Base-by-base conservation (phyloP, 371 early-diverging fungal species). In the Nematocida parisii region DNA sequence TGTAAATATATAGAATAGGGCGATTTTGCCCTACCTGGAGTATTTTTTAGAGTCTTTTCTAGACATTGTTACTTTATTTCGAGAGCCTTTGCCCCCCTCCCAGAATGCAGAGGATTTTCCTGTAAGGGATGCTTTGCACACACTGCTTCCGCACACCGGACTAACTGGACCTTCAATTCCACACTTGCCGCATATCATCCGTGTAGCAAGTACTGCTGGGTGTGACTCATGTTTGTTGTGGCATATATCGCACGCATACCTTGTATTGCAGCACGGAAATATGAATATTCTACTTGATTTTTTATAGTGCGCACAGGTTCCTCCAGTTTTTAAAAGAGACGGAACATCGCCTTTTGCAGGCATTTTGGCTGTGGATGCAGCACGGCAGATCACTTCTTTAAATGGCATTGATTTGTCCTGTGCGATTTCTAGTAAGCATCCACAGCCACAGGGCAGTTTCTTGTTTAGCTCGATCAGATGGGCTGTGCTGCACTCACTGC, bases 61-160 rank as follows among this genome's bases (percentile, higher is more conserved):
- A 83, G 90, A 92, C 95, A 97, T 93, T 39, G 89, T 84, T 1
- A 77, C 68, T 75, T 89, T 89, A 81, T 95, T 91, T 24, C 97
- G 87, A 11, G 91, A 91, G 5, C 97, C 97, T 75, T 92, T 89
- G 22, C 97, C 96, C 27, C 96, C 97, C 87, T 97, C 95, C 97
- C 97, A 97, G 81, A 92, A 94, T 3, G 90, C 89, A 0, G 89
- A 84, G 67, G 86, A 85, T 22, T 85, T 84, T 44, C 73, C 86
- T 67, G 89, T 86, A 50, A 89, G 85, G 56, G 58, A 18, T 5
- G 55, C 71, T n/a, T 62, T 56, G 45, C 80, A 77, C 13, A 93
- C 89, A 61, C 90, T 91, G 85, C 91, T 91, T 45, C 80, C 56
- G 15, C 90, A 90, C 55, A 89, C 87, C 0, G 88, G 86, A 61